These are phyloP conservation scores for Phytophthora chlamydospora DNA, from an alignment of 352 stramenopile genomes.

Conservation along the genomic window DNA sequence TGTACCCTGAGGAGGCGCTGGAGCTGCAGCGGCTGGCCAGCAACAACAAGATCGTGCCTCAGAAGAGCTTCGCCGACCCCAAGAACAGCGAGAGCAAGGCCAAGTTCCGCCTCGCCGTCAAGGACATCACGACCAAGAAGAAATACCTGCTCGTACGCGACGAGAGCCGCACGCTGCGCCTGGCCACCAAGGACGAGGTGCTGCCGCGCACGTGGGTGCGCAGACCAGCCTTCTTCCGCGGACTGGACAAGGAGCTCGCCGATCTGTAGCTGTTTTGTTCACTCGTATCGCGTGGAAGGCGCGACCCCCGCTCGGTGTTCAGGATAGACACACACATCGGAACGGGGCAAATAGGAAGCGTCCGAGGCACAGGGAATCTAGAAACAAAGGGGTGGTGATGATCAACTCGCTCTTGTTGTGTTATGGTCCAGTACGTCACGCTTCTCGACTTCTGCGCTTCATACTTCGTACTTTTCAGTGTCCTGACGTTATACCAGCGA, in stretches of 20 bases:
- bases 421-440: no score
- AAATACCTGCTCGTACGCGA: conserved; percentile 74
- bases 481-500: no score
- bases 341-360: conserved; percentile 29
- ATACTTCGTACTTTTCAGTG: no score
- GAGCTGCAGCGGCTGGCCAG: conserved; percentile 71
- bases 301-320: conserved; percentile 11
- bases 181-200: conserved; percentile 80
- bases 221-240: conserved; percentile 73
- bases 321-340: conserved; percentile 37
- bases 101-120: conserved; percentile 80
- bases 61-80: conserved; percentile 83
- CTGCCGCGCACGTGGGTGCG: conserved; percentile 84
- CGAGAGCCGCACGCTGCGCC: conserved; percentile 57
- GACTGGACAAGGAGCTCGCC: conserved; percentile 59
- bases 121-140: conserved; percentile 87
- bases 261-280: conserved; percentile 28
- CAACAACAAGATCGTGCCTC: conserved; percentile 74
- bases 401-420: conserved; percentile 1
- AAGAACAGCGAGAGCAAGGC: conserved; percentile 50
- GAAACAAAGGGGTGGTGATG: conserved; percentile 27
- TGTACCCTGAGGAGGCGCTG: conserved; percentile 80
- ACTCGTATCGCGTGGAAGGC: conserved; percentile 25
- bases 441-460: no score
- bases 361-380: conserved; percentile 24